Evolutionary conservation across 2,329 filamentous ascomycete genomes (phyloP).

Genomic region (Colletotrichum incanum): DNA sequence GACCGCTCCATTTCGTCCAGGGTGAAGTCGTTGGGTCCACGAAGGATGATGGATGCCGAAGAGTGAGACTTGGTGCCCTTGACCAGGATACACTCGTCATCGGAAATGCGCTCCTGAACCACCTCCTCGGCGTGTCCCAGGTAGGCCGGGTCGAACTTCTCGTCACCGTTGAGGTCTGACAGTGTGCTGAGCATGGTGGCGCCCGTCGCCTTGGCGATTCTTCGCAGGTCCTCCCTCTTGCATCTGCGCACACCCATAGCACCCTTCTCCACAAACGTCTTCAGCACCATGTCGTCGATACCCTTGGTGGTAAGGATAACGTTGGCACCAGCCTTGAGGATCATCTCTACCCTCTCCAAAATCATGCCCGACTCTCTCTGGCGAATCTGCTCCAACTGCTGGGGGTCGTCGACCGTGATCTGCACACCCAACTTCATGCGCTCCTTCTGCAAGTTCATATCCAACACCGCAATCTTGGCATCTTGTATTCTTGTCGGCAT

Average conservation of each 20-base stretch:
- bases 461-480: constrained; percentile 95
- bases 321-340: constrained; percentile 96
- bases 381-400: constrained; percentile 97
- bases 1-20: constrained; percentile 99
- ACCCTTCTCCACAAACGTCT: constrained; percentile 93
- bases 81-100: constrained; percentile 97
- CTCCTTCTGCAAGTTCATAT: constrained; percentile 99
- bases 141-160: constrained; percentile 93
- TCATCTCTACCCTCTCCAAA: constrained; percentile 95
- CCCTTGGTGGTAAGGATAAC: constrained; percentile 98
- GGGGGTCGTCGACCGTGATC: constrained; percentile 97
- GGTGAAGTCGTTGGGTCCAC: constrained; percentile 95
- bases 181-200: constrained; percentile 93
- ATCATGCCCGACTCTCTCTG: constrained; percentile 94
- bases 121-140: constrained; percentile 96
- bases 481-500: constrained; percentile 95
- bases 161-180: constrained; percentile 97
- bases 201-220: constrained; percentile 96
- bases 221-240: constrained; percentile 97
- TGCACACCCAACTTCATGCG: constrained; percentile 99
- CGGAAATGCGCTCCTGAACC: constrained; percentile 97
- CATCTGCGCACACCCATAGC: constrained; percentile 96
- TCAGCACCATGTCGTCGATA: constrained; percentile 95
- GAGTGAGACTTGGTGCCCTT: constrained; percentile 96
- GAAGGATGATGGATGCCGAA: constrained; percentile 95